Percentiles rank a stretch among this genome's conserved stretches.
phyloP scores from a whole-genome alignment of 2,329 filamentous ascomycete species.

The Penicillium sp. region DNA sequence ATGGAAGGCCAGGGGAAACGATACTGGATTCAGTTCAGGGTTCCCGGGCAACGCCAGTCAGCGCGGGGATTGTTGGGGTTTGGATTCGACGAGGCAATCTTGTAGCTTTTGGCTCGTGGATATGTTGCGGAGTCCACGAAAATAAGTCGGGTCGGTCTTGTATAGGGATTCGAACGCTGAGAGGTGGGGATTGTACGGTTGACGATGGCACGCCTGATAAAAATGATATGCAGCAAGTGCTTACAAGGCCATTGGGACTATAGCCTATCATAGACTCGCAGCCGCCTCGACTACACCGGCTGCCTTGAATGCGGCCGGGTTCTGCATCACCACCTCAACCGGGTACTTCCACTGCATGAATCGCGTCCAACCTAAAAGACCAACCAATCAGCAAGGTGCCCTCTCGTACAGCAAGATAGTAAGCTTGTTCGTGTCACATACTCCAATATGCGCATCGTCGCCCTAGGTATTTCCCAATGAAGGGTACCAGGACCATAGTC shows the following conservation, averaged over 20 bases:
- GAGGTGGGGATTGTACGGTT: neutral
- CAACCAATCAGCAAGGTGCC: conserved; percentile 4
- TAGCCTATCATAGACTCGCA: conserved; percentile 30
- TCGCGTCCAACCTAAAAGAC: conserved; percentile 65
- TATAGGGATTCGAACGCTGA: neutral
- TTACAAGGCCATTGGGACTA: neutral
- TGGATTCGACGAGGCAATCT: neutral
- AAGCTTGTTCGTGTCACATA: conserved; percentile 37
- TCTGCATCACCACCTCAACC: conserved; percentile 59
- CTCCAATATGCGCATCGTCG: conserved; percentile 94
- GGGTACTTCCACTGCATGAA: conserved; percentile 93
- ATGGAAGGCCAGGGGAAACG: neutral
- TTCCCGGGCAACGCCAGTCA: neutral
- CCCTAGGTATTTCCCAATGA: conserved; percentile 87
- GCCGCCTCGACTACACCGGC: conserved; percentile 54
- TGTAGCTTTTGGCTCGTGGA: neutral
- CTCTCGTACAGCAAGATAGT: neutral
- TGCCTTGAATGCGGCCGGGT: conserved; percentile 55
- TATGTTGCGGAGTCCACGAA: neutral
- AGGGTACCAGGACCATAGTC: conserved; percentile 90
- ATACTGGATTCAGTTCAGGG: neutral
- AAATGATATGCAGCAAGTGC: neutral
- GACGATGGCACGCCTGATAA: neutral
- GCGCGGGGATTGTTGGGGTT: no score
- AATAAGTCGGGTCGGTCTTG: conserved; percentile 2